Evolutionary conservation across 2,329 filamentous ascomycete species (phyloP).

Genomic region (Ophiosphaerella narmari): DNA sequence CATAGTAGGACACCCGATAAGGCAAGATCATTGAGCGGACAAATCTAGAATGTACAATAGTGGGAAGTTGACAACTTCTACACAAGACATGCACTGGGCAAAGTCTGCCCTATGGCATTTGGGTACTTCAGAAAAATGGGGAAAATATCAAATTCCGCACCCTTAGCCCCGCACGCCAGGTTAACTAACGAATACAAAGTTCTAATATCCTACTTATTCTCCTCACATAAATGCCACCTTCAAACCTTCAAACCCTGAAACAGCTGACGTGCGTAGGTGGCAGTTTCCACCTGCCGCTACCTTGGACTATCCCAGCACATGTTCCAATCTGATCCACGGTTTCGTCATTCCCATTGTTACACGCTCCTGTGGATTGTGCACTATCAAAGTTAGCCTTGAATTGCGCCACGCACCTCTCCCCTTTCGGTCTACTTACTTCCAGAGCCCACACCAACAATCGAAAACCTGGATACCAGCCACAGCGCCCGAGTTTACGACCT

Average conservation of each 20-base stretch:
- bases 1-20: no score
- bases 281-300: background rate
- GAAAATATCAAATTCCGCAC: no score
- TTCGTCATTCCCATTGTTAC: slow-evolving; percentile 1
- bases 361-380: background rate
- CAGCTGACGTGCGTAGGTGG: slow-evolving; percentile 2
- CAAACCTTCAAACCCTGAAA: background rate
- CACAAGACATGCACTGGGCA: no score
- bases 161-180: no score
- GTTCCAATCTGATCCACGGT: background rate
- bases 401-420: no score
- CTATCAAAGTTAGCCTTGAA: background rate
- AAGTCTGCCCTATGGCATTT: no score
- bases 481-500: background rate
- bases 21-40: no score
- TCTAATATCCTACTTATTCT: no score
- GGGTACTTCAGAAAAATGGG: no score
- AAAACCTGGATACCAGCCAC: slow-evolving; percentile 1
- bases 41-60: no score
- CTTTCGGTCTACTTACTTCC: background rate
- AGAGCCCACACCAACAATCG: slow-evolving; percentile 2
- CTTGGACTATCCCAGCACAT: background rate
- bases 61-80: no score
- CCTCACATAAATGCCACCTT: background rate
- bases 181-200: no score